Conservation (phyloP, 768 basidiomycete species). For the Naganishia friedmannii region DNA sequence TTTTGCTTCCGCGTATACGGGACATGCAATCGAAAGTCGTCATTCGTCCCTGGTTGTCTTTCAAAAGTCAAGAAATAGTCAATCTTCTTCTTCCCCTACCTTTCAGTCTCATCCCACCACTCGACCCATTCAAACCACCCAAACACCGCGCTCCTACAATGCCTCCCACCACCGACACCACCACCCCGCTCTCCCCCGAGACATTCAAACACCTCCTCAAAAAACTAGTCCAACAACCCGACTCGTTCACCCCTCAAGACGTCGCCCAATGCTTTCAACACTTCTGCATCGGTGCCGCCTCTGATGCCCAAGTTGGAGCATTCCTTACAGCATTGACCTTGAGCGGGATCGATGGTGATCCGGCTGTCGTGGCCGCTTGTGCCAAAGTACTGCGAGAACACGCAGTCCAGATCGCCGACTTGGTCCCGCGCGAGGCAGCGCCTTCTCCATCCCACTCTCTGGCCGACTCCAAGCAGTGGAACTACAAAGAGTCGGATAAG, state of each 20-base stretch:
- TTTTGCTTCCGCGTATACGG: too few relatives aligned
- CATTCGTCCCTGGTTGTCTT: too few relatives aligned
- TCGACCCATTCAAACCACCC: too few relatives aligned
- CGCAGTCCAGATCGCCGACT: conserved; percentile 54
- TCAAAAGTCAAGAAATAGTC: too few relatives aligned
- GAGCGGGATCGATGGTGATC: conserved; percentile 69
- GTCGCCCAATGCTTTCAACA: conserved; percentile 70
- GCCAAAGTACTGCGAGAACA: conserved; percentile 70
- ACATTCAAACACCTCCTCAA: conserved; percentile 74
- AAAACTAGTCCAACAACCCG: conserved; percentile 59
- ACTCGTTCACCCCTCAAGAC: conserved; percentile 59
- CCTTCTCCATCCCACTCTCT: too few relatives aligned
- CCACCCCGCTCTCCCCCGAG: conserved; percentile 59
- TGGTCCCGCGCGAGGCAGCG: conserved; percentile 17
- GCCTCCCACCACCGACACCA: background rate
- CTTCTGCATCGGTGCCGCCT: conserved; percentile 43
- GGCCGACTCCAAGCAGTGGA: conserved; percentile 40
- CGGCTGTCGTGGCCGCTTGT: conserved; percentile 74
- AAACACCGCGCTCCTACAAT: background rate
- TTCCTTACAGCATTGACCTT: conserved; percentile 84
- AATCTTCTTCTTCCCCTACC: too few relatives aligned
- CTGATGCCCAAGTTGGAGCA: conserved; percentile 70
- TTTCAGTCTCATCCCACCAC: background rate
- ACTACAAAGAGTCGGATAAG: conserved; percentile 46
- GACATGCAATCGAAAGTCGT: too few relatives aligned